Evolutionary conservation across 106 monocot genomes (phyloP).

Genomic region (Dioscorea dumetorum): DNA sequence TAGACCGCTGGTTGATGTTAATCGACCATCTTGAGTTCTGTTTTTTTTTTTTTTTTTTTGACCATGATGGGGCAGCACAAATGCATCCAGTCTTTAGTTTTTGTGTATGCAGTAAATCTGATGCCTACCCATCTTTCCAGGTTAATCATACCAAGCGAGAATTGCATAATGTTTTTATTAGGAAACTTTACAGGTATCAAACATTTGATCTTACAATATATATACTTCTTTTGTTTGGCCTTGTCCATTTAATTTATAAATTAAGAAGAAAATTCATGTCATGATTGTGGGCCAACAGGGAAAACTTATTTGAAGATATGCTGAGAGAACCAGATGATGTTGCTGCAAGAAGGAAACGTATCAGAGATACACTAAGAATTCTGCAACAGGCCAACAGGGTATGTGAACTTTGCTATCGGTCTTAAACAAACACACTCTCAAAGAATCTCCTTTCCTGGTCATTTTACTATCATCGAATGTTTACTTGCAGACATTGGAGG

Average conservation of each 20-base stretch:
- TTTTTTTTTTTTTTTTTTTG: too few relatives aligned
- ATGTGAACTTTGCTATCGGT: not conserved
- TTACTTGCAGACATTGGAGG: conserved; percentile 65
- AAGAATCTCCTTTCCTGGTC: not conserved
- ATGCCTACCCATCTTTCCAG: conserved; percentile 1
- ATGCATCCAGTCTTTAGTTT: not conserved
- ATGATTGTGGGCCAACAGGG: conserved; percentile 13
- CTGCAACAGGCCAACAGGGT: conserved; percentile 39
- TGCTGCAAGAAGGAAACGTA: conserved; percentile 34
- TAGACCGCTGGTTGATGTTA: too few relatives aligned
- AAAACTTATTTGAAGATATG: conserved; percentile 35
- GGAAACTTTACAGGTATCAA: conserved; percentile 36
- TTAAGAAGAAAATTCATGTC: not conserved
- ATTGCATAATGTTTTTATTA: conserved; percentile 45
- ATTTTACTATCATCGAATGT: not conserved
- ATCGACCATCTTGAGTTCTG: too few relatives aligned
- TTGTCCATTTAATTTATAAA: not conserved
- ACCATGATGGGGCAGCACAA: too few relatives aligned
- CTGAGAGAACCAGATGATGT: conserved; percentile 34
- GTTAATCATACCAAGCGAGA: conserved; percentile 48
- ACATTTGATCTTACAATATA: not conserved
- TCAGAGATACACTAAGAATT: conserved; percentile 28
- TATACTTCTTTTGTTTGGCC: not conserved
- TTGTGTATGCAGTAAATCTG: not conserved
- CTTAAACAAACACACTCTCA: not conserved